phyloP scores from a whole-genome alignment of 805 yeast species.

The Lachancea meyersii region DNA sequence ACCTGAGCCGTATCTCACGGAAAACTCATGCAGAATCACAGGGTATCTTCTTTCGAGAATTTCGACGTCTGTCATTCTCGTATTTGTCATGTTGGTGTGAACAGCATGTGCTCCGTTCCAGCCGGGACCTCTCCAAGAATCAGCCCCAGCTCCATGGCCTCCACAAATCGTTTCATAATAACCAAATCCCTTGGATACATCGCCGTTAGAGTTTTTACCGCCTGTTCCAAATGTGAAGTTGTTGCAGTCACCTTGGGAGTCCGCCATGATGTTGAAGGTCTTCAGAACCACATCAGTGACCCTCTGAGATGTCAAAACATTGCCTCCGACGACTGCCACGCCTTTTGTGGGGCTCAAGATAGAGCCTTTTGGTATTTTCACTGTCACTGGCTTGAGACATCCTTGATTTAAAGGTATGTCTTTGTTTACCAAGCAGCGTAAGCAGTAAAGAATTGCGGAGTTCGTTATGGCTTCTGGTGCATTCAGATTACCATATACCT shows the following conservation, averaged over 20 bases:
- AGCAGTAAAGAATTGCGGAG: constrained; percentile 82
- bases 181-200: constrained; percentile 59
- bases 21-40: constrained; percentile 64
- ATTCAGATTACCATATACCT: constrained; percentile 81
- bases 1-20: constrained; percentile 68
- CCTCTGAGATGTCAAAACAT: constrained; percentile 91
- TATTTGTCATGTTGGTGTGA: constrained; percentile 90
- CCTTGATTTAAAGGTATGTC: constrained; percentile 94
- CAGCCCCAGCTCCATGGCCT: constrained; percentile 77
- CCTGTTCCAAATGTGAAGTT: constrained; percentile 87
- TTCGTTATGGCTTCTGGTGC: constrained; percentile 89
- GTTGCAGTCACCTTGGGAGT: constrained; percentile 93
- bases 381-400: constrained; percentile 71
- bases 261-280: constrained; percentile 87
- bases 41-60: constrained; percentile 86
- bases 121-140: constrained; percentile 50
- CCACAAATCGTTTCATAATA: constrained; percentile 95
- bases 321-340: constrained; percentile 93
- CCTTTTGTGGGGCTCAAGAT: constrained; percentile 70
- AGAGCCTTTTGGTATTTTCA: constrained; percentile 56
- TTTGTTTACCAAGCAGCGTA: constrained; percentile 76
- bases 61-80: constrained; percentile 88
- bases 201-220: constrained; percentile 47
- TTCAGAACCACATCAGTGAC: constrained; percentile 82
- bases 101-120: constrained; percentile 89